A percentile compares a stretch with the other conserved stretches of the same genome.
phyloP scores from a whole-genome alignment of 2,329 filamentous ascomycete genomes.

The Dothideomycetes sp. region DNA sequence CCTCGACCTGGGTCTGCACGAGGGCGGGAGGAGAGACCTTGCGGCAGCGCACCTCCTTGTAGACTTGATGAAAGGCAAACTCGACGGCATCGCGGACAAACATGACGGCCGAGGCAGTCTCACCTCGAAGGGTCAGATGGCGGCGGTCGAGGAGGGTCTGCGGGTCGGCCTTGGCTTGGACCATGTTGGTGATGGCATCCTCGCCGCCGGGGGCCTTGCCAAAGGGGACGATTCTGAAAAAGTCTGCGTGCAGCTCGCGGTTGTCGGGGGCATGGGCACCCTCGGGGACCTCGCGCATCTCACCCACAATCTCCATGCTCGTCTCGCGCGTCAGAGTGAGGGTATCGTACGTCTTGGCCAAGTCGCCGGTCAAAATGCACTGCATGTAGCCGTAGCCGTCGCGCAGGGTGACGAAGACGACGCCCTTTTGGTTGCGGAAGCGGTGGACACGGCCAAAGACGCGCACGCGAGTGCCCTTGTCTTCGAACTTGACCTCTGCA shows the following conservation, averaged over 20 bases:
- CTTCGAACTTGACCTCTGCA: constrained; percentile 42
- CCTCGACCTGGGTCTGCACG: constrained; percentile 92
- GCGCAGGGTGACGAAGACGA: constrained; percentile 75
- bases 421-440: constrained; percentile 68
- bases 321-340: constrained; percentile 77
- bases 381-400: constrained; percentile 81
- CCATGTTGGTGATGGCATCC: constrained; percentile 81
- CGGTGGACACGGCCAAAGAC: constrained; percentile 78
- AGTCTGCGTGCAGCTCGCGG: constrained; percentile 85
- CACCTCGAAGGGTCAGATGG: constrained; percentile 75
- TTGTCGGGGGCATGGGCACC: constrained; percentile 69
- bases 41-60: constrained; percentile 63
- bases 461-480: constrained; percentile 62
- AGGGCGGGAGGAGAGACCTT: constrained; percentile 84
- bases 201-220: constrained; percentile 71
- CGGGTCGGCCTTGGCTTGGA: constrained; percentile 56
- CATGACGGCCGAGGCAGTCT: constrained; percentile 75
- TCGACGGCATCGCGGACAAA: constrained; percentile 75
- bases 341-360: constrained; percentile 87
- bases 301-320: constrained; percentile 72
- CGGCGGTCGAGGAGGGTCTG: constrained; percentile 70
- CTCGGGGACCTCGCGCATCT: constrained; percentile 70
- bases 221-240: constrained; percentile 55
- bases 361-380: constrained; percentile 67
- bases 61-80: constrained; percentile 67